Conservation (phyloP, 2,329 filamentous ascomycete genomes). For the Karstenula rhodostoma region DNA sequence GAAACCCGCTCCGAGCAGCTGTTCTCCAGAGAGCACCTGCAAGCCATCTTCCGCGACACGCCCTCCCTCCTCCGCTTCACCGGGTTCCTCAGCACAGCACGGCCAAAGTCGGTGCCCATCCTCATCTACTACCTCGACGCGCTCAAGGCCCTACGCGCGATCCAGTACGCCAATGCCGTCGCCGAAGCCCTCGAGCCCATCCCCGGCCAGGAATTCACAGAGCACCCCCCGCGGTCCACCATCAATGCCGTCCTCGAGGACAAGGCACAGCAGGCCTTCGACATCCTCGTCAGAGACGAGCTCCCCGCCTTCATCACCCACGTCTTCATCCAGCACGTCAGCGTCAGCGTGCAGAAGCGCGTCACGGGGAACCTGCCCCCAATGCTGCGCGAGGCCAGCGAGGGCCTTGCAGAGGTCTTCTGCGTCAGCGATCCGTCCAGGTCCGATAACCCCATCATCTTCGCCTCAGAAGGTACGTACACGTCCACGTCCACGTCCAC, state of each 20-base stretch:
- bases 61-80: constrained; percentile 71
- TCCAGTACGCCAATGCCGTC: constrained; percentile 75
- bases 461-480: constrained; percentile 79
- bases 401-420: constrained; percentile 79
- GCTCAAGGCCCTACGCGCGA: constrained; percentile 73
- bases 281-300: constrained; percentile 70
- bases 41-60: constrained; percentile 70
- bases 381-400: constrained; percentile 72
- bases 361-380: constrained; percentile 73
- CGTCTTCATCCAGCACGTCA: constrained; percentile 74
- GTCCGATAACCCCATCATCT: constrained; percentile 78
- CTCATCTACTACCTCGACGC: constrained; percentile 77
- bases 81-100: constrained; percentile 67
- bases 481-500: too few relatives aligned
- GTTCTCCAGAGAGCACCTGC: constrained; percentile 71
- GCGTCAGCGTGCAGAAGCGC: constrained; percentile 70
- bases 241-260: constrained; percentile 67
- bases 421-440: constrained; percentile 78
- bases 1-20: constrained; percentile 71
- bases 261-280: constrained; percentile 71
- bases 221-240: constrained; percentile 60
- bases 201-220: constrained; percentile 64
- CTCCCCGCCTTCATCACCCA: constrained; percentile 76
- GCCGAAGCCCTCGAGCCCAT: constrained; percentile 67
- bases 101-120: constrained; percentile 70